Base-by-base conservation (phyloP, 306 rosid species). In the Vicia faba region DNA sequence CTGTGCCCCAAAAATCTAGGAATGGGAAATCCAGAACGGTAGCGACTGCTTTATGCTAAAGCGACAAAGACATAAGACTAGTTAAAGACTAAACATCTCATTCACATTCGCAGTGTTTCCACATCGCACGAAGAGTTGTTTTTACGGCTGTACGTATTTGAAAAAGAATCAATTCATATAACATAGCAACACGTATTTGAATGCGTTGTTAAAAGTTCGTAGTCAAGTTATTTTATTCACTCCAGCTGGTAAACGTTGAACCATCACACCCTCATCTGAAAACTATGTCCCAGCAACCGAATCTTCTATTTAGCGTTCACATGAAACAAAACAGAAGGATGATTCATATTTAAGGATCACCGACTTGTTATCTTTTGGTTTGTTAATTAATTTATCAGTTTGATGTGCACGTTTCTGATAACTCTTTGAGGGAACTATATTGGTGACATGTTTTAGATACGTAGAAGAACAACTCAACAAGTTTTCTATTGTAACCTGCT, bases 271-370 rank as follows among this genome's bases (percentile, higher is more conserved):
- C 54, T 26, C 40, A 20, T 58, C 14, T 0, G 80, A 81, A 70
- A 83, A 60, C 67, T 64, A 70, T 70, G 56, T 60, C 67, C 55
- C 70, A 78, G 61, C 89, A 70, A 78, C 80, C 79, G 31, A 55
- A 61, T 45, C 71, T 68, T 53, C 58, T 53, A 43, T 43, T 12
- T 12, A 23, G 8, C 46, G 18, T 43, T 69, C 36, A n/a, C 23
- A 46, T 6, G 20, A 46, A 15, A 46, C 53, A 16, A 16, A 49
- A 49, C 55, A 16, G 12, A 48, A 18, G 4, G 5, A 48, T 1
- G 55, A 48, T 48, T 48, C 5, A 3, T 11, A 8, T 48, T 16
- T 5, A 7, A 8, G 55, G 25, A 16, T 48, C 23, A 15, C 53
- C 53, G 10, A 46, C 53, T 46, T 33, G 38, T 33, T 46, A 46